phyloP scores from a whole-genome alignment of 345 rosid species.

The Toxicodendron radicans region DNA sequence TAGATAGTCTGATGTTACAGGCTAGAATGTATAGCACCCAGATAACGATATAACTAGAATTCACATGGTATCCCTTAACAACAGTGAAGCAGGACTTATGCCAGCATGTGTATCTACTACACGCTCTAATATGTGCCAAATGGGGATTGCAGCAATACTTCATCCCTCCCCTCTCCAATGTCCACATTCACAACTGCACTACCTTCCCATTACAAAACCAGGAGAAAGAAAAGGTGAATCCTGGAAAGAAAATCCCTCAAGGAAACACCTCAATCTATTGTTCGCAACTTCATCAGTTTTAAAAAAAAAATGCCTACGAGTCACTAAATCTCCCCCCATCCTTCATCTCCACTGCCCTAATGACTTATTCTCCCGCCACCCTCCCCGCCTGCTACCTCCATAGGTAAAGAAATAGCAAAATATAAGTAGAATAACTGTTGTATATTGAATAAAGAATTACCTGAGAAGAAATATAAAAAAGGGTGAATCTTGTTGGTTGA shows the following conservation, averaged over 20 bases:
- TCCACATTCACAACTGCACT: neutral
- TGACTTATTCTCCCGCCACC: neutral
- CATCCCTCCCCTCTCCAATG: neutral
- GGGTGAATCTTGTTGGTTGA: conserved; percentile 69
- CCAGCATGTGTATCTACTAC: neutral
- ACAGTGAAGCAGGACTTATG: neutral
- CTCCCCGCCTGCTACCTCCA: neutral
- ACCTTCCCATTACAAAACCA: neutral
- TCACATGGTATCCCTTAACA: neutral
- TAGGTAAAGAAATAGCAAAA: neutral
- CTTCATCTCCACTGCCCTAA: neutral
- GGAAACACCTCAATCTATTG: neutral
- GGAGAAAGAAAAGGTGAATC: neutral
- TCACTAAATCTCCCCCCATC: neutral
- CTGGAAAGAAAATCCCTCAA: neutral
- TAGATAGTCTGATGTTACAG: neutral
- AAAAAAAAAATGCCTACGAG: neutral
- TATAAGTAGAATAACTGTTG: conserved; percentile 18
- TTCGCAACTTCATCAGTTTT: neutral
- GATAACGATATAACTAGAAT: neutral
- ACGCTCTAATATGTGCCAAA: conserved; percentile 3
- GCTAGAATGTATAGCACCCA: neutral
- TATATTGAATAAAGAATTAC: conserved; percentile 32
- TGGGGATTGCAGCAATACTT: neutral
- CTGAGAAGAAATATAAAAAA: conserved; percentile 88